Conservation (phyloP, 2,329 filamentous ascomycete genomes). For the Alternaria incomplexa region DNA sequence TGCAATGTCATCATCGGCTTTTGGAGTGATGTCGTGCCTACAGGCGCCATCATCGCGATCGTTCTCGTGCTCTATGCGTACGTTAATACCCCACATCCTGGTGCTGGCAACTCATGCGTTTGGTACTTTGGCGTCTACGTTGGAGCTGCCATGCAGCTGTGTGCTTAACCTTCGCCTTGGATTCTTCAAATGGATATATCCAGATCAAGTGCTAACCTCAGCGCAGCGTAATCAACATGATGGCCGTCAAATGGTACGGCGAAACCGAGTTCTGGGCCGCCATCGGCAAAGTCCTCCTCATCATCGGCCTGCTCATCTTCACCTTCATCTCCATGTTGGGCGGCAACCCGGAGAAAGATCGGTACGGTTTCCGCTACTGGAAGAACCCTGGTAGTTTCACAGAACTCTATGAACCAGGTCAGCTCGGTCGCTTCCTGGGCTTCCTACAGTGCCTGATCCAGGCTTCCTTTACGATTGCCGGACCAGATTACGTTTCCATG, state of each 20-base stretch:
- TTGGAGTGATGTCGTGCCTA: constrained; percentile 63
- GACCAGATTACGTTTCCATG: constrained; percentile 58
- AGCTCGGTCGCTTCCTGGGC: constrained; percentile 74
- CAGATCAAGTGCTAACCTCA: constrained; percentile 12
- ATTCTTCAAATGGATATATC: neutral
- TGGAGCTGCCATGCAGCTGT: neutral
- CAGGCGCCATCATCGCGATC: constrained; percentile 67
- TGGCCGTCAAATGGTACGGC: constrained; percentile 60
- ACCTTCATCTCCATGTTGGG: constrained; percentile 85
- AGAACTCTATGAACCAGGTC: constrained; percentile 68
- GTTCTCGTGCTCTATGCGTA: constrained; percentile 65
- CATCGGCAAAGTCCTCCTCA: constrained; percentile 60
- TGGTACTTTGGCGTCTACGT: neutral
- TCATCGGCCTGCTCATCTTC: constrained; percentile 55
- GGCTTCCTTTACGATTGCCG: constrained; percentile 55
- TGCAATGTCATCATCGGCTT: constrained; percentile 51
- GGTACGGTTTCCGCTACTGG: constrained; percentile 57
- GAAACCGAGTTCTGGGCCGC: constrained; percentile 75
- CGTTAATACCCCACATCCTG: constrained; percentile 27
- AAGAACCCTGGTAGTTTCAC: constrained; percentile 71
- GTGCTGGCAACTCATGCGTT: neutral
- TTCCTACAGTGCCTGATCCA: constrained; percentile 78
- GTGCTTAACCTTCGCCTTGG: neutral
- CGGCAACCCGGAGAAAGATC: constrained; percentile 70
- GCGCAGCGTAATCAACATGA: constrained; percentile 66